Conservation (phyloP, 2,329 filamentous ascomycete species). For the Pestalotiopsis fici region DNA sequence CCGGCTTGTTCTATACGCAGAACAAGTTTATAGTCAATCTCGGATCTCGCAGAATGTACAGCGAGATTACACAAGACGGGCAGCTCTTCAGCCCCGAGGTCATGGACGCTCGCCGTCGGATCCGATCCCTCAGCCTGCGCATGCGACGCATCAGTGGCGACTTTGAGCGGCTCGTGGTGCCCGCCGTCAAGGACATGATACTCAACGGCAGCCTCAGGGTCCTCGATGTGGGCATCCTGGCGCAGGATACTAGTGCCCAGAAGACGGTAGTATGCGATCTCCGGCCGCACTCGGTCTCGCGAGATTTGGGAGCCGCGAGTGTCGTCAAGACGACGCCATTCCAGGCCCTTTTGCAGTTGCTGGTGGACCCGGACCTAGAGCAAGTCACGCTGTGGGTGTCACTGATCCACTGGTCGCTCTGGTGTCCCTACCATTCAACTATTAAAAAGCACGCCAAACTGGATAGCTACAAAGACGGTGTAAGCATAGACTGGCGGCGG, state of each 20-base stretch:
- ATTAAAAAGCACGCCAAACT: neutral
- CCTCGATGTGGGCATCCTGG: conserved; percentile 23
- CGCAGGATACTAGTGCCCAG: conserved; percentile 13
- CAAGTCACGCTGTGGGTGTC: conserved; percentile 38
- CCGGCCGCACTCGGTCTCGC: neutral
- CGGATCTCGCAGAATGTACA: conserved; percentile 25
- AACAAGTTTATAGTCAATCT: conserved; percentile 29
- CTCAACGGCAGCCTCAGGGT: conserved; percentile 25
- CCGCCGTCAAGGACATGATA: conserved; percentile 30
- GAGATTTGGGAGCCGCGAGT: conserved; percentile 12
- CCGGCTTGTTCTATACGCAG: conserved; percentile 28
- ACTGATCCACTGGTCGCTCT: conserved; percentile 34
- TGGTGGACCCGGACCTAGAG: conserved; percentile 47
- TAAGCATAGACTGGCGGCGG: conserved; percentile 10
- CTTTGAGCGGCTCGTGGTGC: conserved; percentile 26
- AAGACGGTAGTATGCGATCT: neutral
- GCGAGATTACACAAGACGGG: conserved; percentile 24
- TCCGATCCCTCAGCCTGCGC: conserved; percentile 24
- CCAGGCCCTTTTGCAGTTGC: conserved; percentile 38
- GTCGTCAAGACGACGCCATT: conserved; percentile 26
- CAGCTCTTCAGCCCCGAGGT: conserved; percentile 29
- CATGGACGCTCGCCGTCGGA: conserved; percentile 25
- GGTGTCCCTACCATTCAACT: conserved; percentile 42
- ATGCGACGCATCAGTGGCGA: conserved; percentile 29
- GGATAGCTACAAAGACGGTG: conserved; percentile 7